Percentiles rank a stretch among this genome's conserved stretches.
Evolutionary conservation across 2,329 filamentous ascomycete genomes (phyloP).

Genomic region (Cladophialophora chaetospira): DNA sequence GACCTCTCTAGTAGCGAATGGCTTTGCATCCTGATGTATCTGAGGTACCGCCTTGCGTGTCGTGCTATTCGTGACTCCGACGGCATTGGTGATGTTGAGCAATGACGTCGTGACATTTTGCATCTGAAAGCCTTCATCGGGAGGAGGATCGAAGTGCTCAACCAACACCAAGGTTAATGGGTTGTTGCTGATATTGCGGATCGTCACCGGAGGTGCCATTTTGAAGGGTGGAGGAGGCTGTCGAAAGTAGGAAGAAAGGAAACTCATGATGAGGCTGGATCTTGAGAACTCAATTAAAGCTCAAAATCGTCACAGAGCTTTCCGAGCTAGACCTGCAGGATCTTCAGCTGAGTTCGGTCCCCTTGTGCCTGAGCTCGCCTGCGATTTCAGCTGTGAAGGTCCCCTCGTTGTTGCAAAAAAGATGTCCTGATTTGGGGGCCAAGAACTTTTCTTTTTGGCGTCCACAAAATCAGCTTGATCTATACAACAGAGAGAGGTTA

Average conservation of each 20-base stretch:
- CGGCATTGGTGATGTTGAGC: slow-evolving; percentile 49
- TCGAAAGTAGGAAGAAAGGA: background rate
- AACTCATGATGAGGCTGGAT: background rate
- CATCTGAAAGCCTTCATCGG: slow-evolving; percentile 34
- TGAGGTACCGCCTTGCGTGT: slow-evolving; percentile 47
- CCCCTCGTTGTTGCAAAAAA: too few species aligned
- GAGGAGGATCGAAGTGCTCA: slow-evolving; percentile 67
- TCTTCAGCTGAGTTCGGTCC: background rate
- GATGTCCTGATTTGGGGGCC: too few species aligned
- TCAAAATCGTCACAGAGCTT: background rate
- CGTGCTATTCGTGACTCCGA: slow-evolving; percentile 48
- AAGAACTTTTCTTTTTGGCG: too few species aligned
- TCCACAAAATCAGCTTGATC: too few species aligned
- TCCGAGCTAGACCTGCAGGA: slow-evolving; percentile 2
- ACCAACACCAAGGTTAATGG: slow-evolving; percentile 71
- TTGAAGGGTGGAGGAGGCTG: slow-evolving; percentile 6
- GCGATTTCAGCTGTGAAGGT: too few species aligned
- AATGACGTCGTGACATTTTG: slow-evolving; percentile 39
- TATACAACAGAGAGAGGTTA: too few species aligned
- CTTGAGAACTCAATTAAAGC: background rate
- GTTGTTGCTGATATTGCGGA: slow-evolving; percentile 79
- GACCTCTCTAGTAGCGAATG: slow-evolving; percentile 64
- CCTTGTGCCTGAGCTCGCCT: too few species aligned
- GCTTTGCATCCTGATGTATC: slow-evolving; percentile 59
- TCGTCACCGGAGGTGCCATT: slow-evolving; percentile 58